Evolutionary conservation across 2,329 filamentous ascomycete species (phyloP).

Genomic region (Paecilomyces dactylethromorphus): DNA sequence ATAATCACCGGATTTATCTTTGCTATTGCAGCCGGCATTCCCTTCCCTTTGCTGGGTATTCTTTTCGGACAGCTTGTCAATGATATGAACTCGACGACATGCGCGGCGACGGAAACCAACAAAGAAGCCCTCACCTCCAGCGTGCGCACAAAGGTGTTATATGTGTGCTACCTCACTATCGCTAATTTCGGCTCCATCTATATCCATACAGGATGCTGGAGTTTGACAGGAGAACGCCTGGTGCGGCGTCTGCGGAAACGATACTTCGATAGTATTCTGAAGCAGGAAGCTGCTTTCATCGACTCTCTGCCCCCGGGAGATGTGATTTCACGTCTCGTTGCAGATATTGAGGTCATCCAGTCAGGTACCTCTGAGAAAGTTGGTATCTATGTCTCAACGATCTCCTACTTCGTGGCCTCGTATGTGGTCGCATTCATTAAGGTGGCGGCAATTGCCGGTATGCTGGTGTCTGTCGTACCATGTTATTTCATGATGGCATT

Average conservation of each 20-base stretch:
- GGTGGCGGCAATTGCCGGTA: slow-evolving; percentile 55
- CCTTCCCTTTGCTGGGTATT: slow-evolving; percentile 31
- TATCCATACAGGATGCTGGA: slow-evolving; percentile 58
- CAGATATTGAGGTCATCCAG: slow-evolving; percentile 61
- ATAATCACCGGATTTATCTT: slow-evolving; percentile 15
- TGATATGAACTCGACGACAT: slow-evolving; percentile 22
- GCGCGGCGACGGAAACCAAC: slow-evolving; percentile 9
- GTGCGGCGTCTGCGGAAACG: slow-evolving; percentile 56
- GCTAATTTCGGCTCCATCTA: slow-evolving; percentile 60
- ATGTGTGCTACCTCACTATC: slow-evolving; percentile 58
- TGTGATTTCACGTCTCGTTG: slow-evolving; percentile 57
- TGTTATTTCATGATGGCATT: slow-evolving; percentile 23
- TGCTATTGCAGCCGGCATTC: slow-evolving; percentile 24
- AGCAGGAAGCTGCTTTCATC: slow-evolving; percentile 59
- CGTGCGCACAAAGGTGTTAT: slow-evolving; percentile 50
- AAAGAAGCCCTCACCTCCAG: slow-evolving; percentile 8
- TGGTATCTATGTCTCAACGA: slow-evolving; percentile 55
- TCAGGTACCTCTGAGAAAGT: slow-evolving; percentile 66
- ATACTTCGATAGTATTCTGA: slow-evolving; percentile 53
- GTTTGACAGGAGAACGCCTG: slow-evolving; percentile 56
- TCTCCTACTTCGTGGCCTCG: slow-evolving; percentile 61
- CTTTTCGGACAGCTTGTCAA: slow-evolving; percentile 33
- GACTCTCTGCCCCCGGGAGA: slow-evolving; percentile 58
- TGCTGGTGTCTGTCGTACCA: slow-evolving; percentile 57
- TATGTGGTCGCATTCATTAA: slow-evolving; percentile 63